Evolutionary conservation across 2,329 filamentous ascomycete species (phyloP).

Genomic region (Fusarium armeniacum): DNA sequence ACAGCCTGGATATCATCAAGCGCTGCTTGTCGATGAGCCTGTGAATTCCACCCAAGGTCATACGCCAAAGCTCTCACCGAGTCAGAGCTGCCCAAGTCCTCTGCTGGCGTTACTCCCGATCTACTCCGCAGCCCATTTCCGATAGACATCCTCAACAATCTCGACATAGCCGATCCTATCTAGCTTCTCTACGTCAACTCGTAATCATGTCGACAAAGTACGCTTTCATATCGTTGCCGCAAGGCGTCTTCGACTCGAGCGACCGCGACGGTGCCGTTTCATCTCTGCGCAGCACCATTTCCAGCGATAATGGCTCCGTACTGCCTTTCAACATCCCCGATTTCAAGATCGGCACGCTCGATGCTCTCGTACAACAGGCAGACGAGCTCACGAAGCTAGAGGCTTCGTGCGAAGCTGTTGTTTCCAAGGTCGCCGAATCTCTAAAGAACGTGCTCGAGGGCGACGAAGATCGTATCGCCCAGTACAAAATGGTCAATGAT

Average conservation of each 20-base stretch:
- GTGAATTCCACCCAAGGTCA: conserved; percentile 12
- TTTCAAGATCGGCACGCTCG: conserved; percentile 98
- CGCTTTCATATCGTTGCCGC: conserved; percentile 89
- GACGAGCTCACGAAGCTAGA: conserved; percentile 95
- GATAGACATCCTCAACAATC: conserved; percentile 16
- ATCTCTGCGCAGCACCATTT: conserved; percentile 79
- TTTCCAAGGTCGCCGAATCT: conserved; percentile 89
- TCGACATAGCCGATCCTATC: conserved; percentile 22
- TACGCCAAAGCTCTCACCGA: conserved; percentile 24
- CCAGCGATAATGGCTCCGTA: conserved; percentile 80
- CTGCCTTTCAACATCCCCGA: conserved; percentile 86
- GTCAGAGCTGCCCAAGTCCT: conserved; percentile 23
- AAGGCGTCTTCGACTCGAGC: conserved; percentile 85
- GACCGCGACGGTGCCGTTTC: conserved; percentile 85
- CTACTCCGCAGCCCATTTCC: conserved; percentile 28
- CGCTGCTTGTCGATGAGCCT: conserved; percentile 23
- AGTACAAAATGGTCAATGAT: conserved; percentile 95
- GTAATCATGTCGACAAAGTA: conserved; percentile 73
- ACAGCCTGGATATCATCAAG: conserved; percentile 8
- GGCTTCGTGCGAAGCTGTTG: conserved; percentile 81
- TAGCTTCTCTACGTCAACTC: conserved; percentile 7
- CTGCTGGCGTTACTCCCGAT: conserved; percentile 26
- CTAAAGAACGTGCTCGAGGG: conserved; percentile 85
- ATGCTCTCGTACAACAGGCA: conserved; percentile 94
- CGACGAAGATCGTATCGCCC: conserved; percentile 83